Base-by-base conservation (phyloP, 2,329 filamentous ascomycete genomes). In the Apiospora kogelbergensis region DNA sequence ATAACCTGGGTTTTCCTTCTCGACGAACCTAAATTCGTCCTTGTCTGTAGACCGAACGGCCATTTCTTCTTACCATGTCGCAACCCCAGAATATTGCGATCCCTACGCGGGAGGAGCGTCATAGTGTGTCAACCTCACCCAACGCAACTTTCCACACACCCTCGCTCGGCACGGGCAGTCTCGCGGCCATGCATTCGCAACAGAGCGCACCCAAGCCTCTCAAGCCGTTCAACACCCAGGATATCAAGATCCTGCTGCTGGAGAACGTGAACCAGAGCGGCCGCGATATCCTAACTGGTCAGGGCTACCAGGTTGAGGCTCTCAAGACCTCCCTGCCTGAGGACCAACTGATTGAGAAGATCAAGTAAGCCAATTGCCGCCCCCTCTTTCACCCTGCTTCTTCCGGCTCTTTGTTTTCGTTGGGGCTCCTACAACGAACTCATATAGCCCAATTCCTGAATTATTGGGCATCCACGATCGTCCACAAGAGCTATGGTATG, bases 191-290 rank as follows among this genome's bases (percentile, higher is more conserved):
- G 37, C 78, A 83, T 64, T 79, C 75, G 70, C 82, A 81, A 73
- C 80, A 79, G 48, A 80, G 80, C 44, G 81, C 83, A 57, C 78
- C 84, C 11, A 98, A 97, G 83, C 91, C 91, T 74, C 84, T 99
- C 74, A 98, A 98, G 84, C 96, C 96, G 20, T 99, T 99, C 83
- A 91, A 95, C 78, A 96, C 94, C 26, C 90, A 95, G 78, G 95
- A 98, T 78, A 94, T 99, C 83, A 98, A 98, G 84, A 97, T 99
- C 68, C 84, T 99, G 69, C 87, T 99, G 22, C 85, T 99, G 41
- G 96, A 99, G 80, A 99, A 98, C 82, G 93, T 99, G 78, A 99
- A 99, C 80, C 85, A 93, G 81, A 93, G 94, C 30, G 96, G 96
- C 17, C 89, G 90, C 76, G 90, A 97, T 63, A 95, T 98, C 69